phyloP scores from a whole-genome alignment of 2,329 filamentous ascomycete species.

The Sclerotinia glacialis region DNA sequence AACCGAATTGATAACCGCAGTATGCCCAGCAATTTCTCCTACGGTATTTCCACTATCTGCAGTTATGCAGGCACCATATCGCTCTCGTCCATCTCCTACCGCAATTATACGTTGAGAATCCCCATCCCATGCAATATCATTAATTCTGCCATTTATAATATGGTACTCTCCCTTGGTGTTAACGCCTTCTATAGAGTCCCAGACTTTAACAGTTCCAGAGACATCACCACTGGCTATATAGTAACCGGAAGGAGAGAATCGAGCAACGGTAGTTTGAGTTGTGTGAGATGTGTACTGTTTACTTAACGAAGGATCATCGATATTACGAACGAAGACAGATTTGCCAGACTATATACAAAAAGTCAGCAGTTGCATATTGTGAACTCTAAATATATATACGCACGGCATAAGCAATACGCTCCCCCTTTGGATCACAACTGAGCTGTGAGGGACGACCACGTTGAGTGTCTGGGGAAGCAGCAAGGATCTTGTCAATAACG shows the following conservation, averaged over 20 bases:
- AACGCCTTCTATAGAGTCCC: conserved; percentile 82
- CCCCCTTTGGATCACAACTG: conserved; percentile 82
- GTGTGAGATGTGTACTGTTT: conserved; percentile 94
- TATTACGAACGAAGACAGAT: conserved; percentile 92
- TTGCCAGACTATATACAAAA: conserved; percentile 70
- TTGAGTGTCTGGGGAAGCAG: conserved; percentile 77
- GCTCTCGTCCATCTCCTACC: conserved; percentile 90
- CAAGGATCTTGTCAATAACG: conserved; percentile 68
- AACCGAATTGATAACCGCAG: conserved; percentile 84
- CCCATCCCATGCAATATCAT: conserved; percentile 96
- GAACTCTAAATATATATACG: conserved; percentile 39
- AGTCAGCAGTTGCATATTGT: conserved; percentile 17
- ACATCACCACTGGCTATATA: conserved; percentile 92
- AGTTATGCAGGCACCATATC: conserved; percentile 90
- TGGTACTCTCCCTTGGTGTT: conserved; percentile 89
- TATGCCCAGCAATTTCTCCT: conserved; percentile 90
- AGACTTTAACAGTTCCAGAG: conserved; percentile 80
- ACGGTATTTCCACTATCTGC: conserved; percentile 95
- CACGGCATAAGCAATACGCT: conserved; percentile 90
- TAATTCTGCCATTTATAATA: conserved; percentile 92
- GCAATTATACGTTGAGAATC: conserved; percentile 96
- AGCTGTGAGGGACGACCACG: conserved; percentile 87
- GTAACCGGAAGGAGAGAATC: conserved; percentile 91
- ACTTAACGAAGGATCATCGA: conserved; percentile 80
- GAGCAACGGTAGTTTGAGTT: conserved; percentile 82